Conservation (phyloP, 768 basidiomycete genomes). For the Leccinum subgranulosum region DNA sequence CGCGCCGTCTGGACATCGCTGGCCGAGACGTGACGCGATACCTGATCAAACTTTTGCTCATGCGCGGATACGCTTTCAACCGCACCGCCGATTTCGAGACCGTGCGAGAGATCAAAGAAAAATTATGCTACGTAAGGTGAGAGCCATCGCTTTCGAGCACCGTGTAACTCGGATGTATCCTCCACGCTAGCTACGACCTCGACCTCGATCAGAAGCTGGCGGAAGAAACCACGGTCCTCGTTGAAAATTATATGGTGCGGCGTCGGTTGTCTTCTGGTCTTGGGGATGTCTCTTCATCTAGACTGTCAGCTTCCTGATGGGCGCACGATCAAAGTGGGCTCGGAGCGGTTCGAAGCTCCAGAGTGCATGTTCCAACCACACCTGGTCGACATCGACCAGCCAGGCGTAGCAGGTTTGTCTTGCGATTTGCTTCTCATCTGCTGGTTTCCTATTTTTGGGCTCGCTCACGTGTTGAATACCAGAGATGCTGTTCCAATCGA, state of each 20-base stretch:
- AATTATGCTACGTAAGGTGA: constrained; percentile 94
- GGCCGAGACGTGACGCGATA: constrained; percentile 98
- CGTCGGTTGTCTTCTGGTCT: not conserved
- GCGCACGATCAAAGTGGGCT: constrained; percentile 94
- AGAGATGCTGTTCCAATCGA: constrained; percentile 98
- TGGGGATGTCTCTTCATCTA: constrained; percentile 10
- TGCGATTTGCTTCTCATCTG: not conserved
- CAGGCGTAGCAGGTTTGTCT: constrained; percentile 82
- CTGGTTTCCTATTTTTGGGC: not conserved
- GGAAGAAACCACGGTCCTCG: constrained; percentile 94
- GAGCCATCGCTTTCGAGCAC: constrained; percentile 12
- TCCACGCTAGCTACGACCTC: constrained; percentile 77
- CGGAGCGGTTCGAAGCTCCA: constrained; percentile 97
- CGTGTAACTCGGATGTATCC: not conserved
- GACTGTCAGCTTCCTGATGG: constrained; percentile 82
- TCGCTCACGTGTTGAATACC: not conserved
- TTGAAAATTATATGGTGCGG: constrained; percentile 92
- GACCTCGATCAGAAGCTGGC: constrained; percentile 89
- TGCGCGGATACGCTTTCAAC: constrained; percentile 99
- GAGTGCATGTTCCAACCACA: constrained; percentile 99
- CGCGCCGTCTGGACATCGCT: constrained; percentile 92
- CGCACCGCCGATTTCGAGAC: constrained; percentile 99
- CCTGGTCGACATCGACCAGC: constrained; percentile 94
- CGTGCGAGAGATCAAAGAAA: constrained; percentile 98
- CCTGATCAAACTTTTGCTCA: constrained; percentile 97